Evolutionary conservation across 192 early-diverging fungal species (phyloP).

Genomic region (Linnemannia elongata): DNA sequence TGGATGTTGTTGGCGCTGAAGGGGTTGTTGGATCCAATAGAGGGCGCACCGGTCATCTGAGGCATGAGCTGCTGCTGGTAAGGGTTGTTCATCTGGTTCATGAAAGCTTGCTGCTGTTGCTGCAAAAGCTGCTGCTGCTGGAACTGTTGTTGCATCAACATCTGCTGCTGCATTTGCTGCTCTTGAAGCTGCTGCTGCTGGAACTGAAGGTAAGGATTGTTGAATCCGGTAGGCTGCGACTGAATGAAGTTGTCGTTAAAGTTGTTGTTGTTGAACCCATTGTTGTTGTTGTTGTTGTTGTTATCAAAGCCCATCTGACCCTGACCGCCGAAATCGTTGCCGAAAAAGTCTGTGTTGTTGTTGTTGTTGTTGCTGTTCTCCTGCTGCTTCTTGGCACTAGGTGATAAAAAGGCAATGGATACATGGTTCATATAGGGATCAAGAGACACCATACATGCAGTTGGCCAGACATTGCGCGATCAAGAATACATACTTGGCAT

Average conservation of each 20-base stretch:
- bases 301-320: conserved; percentile 11
- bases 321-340: conserved; percentile 20
- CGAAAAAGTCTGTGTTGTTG: conserved; percentile 21
- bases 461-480: not conserved
- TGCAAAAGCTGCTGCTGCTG: conserved; percentile 42
- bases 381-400: not conserved
- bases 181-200: conserved; percentile 46
- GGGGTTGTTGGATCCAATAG: conserved; percentile 62
- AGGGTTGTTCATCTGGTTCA: conserved; percentile 53
- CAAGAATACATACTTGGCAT: conserved; percentile 12
- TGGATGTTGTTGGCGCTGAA: conserved; percentile 55
- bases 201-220: conserved; percentile 12
- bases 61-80: conserved; percentile 48
- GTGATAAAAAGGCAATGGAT: not conserved
- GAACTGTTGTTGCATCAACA: conserved; percentile 11
- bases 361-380: not conserved
- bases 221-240: conserved; percentile 12
- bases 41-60: conserved; percentile 44
- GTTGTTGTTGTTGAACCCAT: conserved; percentile 16
- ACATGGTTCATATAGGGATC: not conserved
- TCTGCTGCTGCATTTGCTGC: conserved; percentile 37
- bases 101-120: conserved; percentile 50
- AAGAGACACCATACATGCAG: not conserved
- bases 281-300: conserved; percentile 45
- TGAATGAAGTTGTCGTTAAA: conserved; percentile 14